Evolutionary conservation across 1,139 yeast species (phyloP).

Genomic region (Debaryomyces fabryi): DNA sequence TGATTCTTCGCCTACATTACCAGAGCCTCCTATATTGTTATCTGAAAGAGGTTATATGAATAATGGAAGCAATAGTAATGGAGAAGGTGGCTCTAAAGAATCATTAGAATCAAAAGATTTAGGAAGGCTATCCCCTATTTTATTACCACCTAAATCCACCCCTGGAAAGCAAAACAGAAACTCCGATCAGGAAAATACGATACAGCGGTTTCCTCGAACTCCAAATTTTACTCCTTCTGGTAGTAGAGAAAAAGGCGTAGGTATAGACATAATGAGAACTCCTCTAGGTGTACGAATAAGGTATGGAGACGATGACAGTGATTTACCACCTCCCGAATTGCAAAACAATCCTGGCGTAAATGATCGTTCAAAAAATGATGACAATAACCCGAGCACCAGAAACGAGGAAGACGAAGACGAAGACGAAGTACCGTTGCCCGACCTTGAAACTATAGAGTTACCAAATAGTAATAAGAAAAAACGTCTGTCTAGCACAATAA

Average conservation of each 20-base stretch:
- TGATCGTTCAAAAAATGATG: slow-evolving; percentile 4
- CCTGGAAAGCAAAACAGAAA: slow-evolving; percentile 19
- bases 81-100: slow-evolving; percentile 13
- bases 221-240: slow-evolving; percentile 36
- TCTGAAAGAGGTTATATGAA: slow-evolving; percentile 33
- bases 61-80: slow-evolving; percentile 9
- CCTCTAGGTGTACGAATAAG: slow-evolving; percentile 29
- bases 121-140: slow-evolving; percentile 28
- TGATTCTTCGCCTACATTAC: slow-evolving; percentile 56
- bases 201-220: slow-evolving; percentile 53
- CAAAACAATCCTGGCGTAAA: slow-evolving; percentile 13
- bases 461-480: slow-evolving; percentile 14
- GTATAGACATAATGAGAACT: slow-evolving; percentile 24
- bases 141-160: slow-evolving; percentile 23
- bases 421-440: slow-evolving; percentile 26
- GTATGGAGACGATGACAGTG: slow-evolving; percentile 38
- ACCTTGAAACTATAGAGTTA: slow-evolving; percentile 27
- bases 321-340: slow-evolving; percentile 36
- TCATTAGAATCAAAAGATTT: slow-evolving; percentile 17
- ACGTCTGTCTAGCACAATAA: slow-evolving; percentile 7
- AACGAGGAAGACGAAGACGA: slow-evolving; percentile 20
- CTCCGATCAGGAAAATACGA: slow-evolving; percentile 25
- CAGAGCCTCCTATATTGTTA: slow-evolving; percentile 46
- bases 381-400: not conserved
- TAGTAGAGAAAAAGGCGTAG: slow-evolving; percentile 16